These are phyloP conservation scores for Silene noctiflora DNA, from an alignment of 179 eudicot species.

Conservation along the genomic window DNA sequence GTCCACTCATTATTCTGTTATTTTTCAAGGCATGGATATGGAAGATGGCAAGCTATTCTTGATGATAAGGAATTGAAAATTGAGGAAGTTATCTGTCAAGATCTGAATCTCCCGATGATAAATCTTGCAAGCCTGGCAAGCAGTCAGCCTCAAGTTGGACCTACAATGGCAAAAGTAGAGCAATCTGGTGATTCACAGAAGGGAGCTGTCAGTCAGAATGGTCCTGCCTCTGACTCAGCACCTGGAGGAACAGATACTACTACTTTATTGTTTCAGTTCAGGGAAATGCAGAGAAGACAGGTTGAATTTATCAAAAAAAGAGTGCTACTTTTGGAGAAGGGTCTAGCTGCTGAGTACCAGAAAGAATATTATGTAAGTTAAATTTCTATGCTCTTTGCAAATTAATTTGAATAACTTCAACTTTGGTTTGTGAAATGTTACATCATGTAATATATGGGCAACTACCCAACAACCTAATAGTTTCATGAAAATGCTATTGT, in stretches of 20 bases:
- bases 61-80: slow-evolving; percentile 81
- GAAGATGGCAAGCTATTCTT: slow-evolving; percentile 98
- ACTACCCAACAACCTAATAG: not conserved
- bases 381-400: slow-evolving; percentile 11
- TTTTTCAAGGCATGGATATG: slow-evolving; percentile 81
- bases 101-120: slow-evolving; percentile 68
- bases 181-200: slow-evolving; percentile 36
- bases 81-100: slow-evolving; percentile 82
- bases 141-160: slow-evolving; percentile 46
- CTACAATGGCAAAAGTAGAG: slow-evolving; percentile 35
- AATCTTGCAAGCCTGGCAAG: slow-evolving; percentile 50
- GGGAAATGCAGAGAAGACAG: slow-evolving; percentile 95
- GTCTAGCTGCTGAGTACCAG: slow-evolving; percentile 62
- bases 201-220: slow-evolving; percentile 43
- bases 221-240: slow-evolving; percentile 38
- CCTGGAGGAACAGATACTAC: slow-evolving; percentile 45
- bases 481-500: not conserved
- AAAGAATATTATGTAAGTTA: slow-evolving; percentile 60
- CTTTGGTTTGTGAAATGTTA: not conserved
- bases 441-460: not conserved
- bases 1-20: slow-evolving; percentile 16
- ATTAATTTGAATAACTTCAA: not conserved
- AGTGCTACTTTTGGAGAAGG: slow-evolving; percentile 91
- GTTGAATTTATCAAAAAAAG: slow-evolving; percentile 89
- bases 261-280: slow-evolving; percentile 51